phyloP scores from a whole-genome alignment of 495 filamentous ascomycete genomes.

The Oidiodendron maius region DNA sequence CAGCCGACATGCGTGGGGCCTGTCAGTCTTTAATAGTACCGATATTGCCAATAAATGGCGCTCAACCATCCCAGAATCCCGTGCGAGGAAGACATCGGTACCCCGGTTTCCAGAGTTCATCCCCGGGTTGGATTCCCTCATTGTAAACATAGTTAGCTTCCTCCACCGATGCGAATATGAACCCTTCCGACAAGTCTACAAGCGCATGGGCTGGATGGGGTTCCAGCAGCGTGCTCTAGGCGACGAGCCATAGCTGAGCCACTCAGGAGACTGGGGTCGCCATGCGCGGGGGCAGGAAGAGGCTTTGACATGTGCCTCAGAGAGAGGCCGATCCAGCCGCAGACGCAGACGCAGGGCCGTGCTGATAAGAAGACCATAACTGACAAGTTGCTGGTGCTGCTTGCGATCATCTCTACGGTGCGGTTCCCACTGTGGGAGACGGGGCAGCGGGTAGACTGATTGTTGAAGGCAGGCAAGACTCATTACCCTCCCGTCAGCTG shows the following conservation, averaged over 20 bases:
- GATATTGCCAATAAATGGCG: neutral
- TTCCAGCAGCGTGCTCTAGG: too few relatives aligned
- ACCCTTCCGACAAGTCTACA: conserved; percentile 9
- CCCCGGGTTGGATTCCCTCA: conserved; percentile 1
- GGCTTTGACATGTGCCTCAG: conserved; percentile 4
- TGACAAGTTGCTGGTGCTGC: neutral
- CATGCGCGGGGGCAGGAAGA: conserved; percentile 8
- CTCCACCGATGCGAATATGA: conserved; percentile 1
- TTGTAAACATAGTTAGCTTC: conserved; percentile 7
- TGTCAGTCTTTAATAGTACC: neutral
- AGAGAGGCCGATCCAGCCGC: neutral
- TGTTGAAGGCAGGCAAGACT: too few relatives aligned
- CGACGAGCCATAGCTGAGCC: neutral
- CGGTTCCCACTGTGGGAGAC: neutral
- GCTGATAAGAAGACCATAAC: neutral
- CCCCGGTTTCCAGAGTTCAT: too few relatives aligned
- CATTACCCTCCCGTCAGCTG: too few relatives aligned
- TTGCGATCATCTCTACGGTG: neutral
- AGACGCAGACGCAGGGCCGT: neutral
- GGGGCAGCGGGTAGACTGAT: neutral
- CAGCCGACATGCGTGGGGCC: neutral
- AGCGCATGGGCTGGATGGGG: neutral
- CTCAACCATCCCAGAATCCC: neutral
- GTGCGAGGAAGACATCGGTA: neutral
- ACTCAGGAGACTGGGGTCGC: neutral